These are phyloP conservation scores for Heracleum sosnowskyi DNA, from an alignment of 129 eudicot genomes.

Conservation along the genomic window DNA sequence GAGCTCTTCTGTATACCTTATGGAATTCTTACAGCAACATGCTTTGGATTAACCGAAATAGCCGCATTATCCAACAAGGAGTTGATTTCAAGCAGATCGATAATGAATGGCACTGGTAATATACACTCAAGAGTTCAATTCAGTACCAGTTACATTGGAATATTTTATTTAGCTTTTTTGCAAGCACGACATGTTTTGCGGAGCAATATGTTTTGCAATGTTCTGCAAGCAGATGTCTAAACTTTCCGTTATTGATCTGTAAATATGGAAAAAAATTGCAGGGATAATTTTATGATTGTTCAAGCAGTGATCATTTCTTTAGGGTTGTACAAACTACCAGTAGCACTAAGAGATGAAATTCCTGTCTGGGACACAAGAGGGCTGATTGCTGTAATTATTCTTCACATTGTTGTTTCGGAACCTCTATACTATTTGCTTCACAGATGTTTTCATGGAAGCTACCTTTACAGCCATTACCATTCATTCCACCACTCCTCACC, in stretches of 20 bases:
- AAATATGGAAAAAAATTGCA: conserved; percentile 11
- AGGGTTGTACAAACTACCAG: conserved; percentile 31
- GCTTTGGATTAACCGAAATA: conserved; percentile 62
- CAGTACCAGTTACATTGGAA: too few species aligned
- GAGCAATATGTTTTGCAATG: too few species aligned
- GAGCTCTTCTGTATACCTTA: conserved; percentile 37
- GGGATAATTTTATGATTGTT: conserved; percentile 77
- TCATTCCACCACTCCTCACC: conserved; percentile 75
- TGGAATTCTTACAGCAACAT: conserved; percentile 57
- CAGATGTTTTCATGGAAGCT: conserved; percentile 50
- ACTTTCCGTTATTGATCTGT: background rate
- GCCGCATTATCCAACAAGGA: conserved; percentile 53
- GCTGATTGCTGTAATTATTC: conserved; percentile 22
- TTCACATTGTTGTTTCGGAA: conserved; percentile 73
- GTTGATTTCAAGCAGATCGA: conserved; percentile 79
- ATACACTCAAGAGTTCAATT: background rate
- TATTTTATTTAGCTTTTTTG: too few species aligned
- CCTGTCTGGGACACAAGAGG: conserved; percentile 60
- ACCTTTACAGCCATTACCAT: conserved; percentile 59
- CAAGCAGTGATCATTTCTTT: conserved; percentile 51
- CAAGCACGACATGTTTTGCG: too few species aligned
- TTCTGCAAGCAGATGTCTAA: too few species aligned
- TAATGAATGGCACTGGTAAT: conserved; percentile 69
- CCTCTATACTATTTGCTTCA: conserved; percentile 68
- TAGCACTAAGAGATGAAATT: conserved; percentile 21